A percentile compares a stretch with the other conserved stretches of the same genome.
phyloP scores from a whole-genome alignment of 2,329 filamentous ascomycete genomes.

The Xylariaceae sp. region DNA sequence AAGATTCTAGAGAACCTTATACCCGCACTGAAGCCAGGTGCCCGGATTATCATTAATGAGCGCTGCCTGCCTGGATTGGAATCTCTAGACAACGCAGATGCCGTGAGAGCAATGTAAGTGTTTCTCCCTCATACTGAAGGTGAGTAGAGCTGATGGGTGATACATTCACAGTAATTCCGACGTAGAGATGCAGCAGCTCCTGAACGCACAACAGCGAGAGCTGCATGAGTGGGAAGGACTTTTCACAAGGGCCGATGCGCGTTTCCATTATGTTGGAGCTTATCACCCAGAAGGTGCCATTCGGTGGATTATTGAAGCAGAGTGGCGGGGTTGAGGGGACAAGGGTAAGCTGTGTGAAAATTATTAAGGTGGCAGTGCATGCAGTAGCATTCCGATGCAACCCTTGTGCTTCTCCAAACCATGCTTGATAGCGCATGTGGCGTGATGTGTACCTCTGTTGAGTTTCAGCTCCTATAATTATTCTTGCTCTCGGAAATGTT shows the following conservation, averaged over 20 bases:
- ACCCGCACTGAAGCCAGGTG: conserved; percentile 22
- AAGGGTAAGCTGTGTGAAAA: too few species aligned
- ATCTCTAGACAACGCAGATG: conserved; percentile 13
- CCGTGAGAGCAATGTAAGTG: conserved; percentile 21
- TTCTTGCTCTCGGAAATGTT: too few species aligned
- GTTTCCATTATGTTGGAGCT: conserved; percentile 20
- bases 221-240: conserved; percentile 21
- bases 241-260: conserved; percentile 16
- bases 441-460: too few species aligned
- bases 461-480: too few species aligned
- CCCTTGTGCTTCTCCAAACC: too few species aligned
- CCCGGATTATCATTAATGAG: conserved; percentile 21
- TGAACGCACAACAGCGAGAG: conserved; percentile 23
- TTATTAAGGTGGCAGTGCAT: too few species aligned
- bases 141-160: not conserved
- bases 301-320: conserved; percentile 24
- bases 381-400: too few species aligned
- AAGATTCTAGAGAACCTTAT: conserved; percentile 27
- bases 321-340: too few species aligned
- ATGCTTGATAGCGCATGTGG: too few species aligned
- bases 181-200: conserved; percentile 21
- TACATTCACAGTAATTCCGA: conserved; percentile 14
- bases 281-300: conserved; percentile 13
- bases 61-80: conserved; percentile 16
- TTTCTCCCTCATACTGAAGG: too few species aligned